phyloP scores from a whole-genome alignment of 129 eudicot genomes.

The Chrysanthemum seticuspe region DNA sequence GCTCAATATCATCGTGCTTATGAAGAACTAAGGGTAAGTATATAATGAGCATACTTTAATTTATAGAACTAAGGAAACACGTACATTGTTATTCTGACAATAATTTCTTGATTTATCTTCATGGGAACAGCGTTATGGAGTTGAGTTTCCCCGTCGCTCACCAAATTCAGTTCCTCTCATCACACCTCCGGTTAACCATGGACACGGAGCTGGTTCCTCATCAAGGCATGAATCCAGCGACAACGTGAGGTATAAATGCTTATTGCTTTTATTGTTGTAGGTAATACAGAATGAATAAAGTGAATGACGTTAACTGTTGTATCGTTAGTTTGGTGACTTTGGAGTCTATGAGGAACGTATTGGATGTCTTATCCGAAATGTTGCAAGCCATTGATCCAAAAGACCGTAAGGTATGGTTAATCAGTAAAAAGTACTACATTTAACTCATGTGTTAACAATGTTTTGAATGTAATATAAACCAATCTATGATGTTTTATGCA shows the following conservation, averaged over 20 bases:
- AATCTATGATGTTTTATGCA: too few species aligned
- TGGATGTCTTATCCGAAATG: slow-evolving; percentile 83
- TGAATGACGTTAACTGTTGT: not conserved
- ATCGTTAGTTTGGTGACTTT: slow-evolving; percentile 57
- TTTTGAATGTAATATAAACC: too few species aligned
- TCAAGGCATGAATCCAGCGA: slow-evolving; percentile 63
- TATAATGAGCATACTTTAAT: not conserved
- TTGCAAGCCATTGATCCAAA: slow-evolving; percentile 72
- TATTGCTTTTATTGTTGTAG: not conserved
- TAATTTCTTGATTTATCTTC: not conserved
- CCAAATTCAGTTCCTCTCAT: slow-evolving; percentile 61
- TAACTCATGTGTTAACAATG: not conserved
- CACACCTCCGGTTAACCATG: slow-evolving; percentile 68
- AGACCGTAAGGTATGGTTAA: slow-evolving; percentile 58
- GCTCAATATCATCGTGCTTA: slow-evolving; percentile 87
- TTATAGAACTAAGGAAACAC: not conserved
- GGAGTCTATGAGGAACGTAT: slow-evolving; percentile 65
- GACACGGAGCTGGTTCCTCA: slow-evolving; percentile 67
- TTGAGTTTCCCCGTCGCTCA: slow-evolving; percentile 69
- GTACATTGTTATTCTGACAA: not conserved
- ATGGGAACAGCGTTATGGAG: slow-evolving; percentile 60
- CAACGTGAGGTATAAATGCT: slow-evolving; percentile 69
- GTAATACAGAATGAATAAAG: too few species aligned
- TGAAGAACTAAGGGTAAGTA: slow-evolving; percentile 77
- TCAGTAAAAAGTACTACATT: not conserved